Evolutionary conservation across 768 basidiomycete species (phyloP), one percentile per base, ranked within the genome.

Genomic region (Termitomyces sp.): DNA sequence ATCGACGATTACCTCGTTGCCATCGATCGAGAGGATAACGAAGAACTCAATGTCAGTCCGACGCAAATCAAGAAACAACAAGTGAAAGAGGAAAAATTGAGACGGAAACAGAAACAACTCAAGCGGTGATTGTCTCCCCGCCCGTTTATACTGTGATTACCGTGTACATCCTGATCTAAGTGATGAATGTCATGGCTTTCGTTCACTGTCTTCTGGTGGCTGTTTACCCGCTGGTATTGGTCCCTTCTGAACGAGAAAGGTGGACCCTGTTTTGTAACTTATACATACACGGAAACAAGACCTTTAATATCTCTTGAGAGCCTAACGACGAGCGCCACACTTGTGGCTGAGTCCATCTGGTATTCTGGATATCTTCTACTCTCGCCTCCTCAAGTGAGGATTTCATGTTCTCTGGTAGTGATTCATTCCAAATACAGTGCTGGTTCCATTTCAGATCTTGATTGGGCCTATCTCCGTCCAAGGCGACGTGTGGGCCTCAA

Each of bases 21-120:
- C 26, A 74, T 73, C 29, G 77, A 73, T 49, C 69, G 66, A 59
- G 83, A 86, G 63, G 84, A 85, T 56, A 69, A 66, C 50, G 79
- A 75, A 6, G 86, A 86, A 37, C 77, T 70, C 24, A 80, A 79
- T 51, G 68, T 91, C 50, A 91, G 90, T 65, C 72, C 77, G 51
- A 91, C 88, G 28, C 89, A 91, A 72, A 75, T 81, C 65, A 88
- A 81, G 73, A 92, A 90, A 69, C 73, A 72, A 61, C 64, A 68
- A 56, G 57, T 73, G 26, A 55, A 66, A 60, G 75, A 78, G 65
- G 76, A 76, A 62, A 77, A 77, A 62, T 62, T 67, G 68, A 76
- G 65, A 60, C 63, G 77, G 57, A 70, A 71, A 64, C 56, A 69
- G 37, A 77, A 71, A 64, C 65, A 72, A 53, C 59, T 66, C 33